Conservation (phyloP, 331 rosid genomes). For the Rosa hybrid region DNA sequence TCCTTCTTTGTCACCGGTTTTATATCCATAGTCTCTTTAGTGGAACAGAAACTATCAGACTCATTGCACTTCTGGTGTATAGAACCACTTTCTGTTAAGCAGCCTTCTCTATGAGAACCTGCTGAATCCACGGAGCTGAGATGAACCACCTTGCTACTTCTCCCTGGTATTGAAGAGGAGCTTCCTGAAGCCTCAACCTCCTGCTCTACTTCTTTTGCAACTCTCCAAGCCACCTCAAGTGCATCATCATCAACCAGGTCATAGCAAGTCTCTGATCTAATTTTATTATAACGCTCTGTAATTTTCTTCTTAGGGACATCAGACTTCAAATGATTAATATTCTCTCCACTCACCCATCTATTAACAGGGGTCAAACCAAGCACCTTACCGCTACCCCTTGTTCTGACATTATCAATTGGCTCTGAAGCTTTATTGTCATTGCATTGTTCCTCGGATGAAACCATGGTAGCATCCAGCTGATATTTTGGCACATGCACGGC, state of each 20-base stretch:
- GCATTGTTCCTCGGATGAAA: slow-evolving; percentile 15
- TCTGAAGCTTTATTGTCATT: slow-evolving; percentile 12
- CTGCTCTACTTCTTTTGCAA: slow-evolving; percentile 31
- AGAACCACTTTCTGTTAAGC: slow-evolving; percentile 28
- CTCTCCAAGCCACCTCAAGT: slow-evolving; percentile 25
- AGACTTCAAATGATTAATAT: slow-evolving; percentile 12
- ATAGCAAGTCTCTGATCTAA: slow-evolving; percentile 20
- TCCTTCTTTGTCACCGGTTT: slow-evolving; percentile 9
- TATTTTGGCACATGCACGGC: neutral
- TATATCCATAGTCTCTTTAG: slow-evolving; percentile 5
- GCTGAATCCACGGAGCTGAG: slow-evolving; percentile 33
- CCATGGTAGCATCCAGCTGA: slow-evolving; percentile 17
- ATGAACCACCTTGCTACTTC: slow-evolving; percentile 21
- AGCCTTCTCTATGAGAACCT: slow-evolving; percentile 30
- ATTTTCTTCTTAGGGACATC: slow-evolving; percentile 22
- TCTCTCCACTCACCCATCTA: neutral
- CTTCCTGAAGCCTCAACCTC: slow-evolving; percentile 38
- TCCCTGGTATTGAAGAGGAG: slow-evolving; percentile 30
- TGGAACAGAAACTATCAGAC: slow-evolving; percentile 4
- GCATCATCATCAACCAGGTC: slow-evolving; percentile 28
- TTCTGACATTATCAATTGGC: slow-evolving; percentile 10
- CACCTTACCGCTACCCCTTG: slow-evolving; percentile 17
- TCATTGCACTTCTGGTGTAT: slow-evolving; percentile 15
- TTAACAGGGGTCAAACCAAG: slow-evolving; percentile 13
- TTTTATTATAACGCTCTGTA: neutral